These are phyloP conservation scores for Globisporangium middletonii DNA, from an alignment of 352 stramenopile genomes.

Conservation along the genomic window DNA sequence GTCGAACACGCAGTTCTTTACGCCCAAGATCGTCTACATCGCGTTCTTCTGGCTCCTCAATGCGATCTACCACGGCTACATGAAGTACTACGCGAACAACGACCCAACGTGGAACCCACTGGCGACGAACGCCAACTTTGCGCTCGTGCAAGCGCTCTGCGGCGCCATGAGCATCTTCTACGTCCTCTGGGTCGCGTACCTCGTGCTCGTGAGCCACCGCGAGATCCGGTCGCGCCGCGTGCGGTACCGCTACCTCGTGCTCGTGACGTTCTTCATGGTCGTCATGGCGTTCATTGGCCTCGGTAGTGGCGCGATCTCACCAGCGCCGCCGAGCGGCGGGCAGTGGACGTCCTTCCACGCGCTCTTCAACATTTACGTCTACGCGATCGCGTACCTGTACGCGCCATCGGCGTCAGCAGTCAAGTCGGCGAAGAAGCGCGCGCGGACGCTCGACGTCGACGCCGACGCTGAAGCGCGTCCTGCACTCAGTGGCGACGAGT, in stretches of 20 bases:
- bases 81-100: conserved; percentile 61
- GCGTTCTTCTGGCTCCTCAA: conserved; percentile 53
- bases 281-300: conserved; percentile 37
- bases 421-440: conserved; percentile 18
- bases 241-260: conserved; percentile 42
- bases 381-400: conserved; percentile 48
- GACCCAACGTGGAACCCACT: conserved; percentile 42
- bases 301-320: conserved; percentile 33
- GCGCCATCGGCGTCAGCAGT: conserved; percentile 38
- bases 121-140: conserved; percentile 30
- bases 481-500: conserved; percentile 6
- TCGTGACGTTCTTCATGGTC: conserved; percentile 44
- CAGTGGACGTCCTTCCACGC: conserved; percentile 42
- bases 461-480: conserved; percentile 20
- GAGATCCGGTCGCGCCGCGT: conserved; percentile 40
- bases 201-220: conserved; percentile 30
- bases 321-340: conserved; percentile 34
- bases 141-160: conserved; percentile 27
- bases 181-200: conserved; percentile 37
- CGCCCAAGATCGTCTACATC: conserved; percentile 40
- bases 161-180: conserved; percentile 38
- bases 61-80: conserved; percentile 45
- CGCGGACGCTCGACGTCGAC: conserved; percentile 8
- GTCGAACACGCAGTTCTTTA: conserved; percentile 50
- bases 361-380: conserved; percentile 63